Percentiles rank a stretch among this genome's conserved stretches.
These are phyloP conservation scores for Hibiscus mutabilis DNA, from an alignment of 345 rosid species.

Conservation along the genomic window DNA sequence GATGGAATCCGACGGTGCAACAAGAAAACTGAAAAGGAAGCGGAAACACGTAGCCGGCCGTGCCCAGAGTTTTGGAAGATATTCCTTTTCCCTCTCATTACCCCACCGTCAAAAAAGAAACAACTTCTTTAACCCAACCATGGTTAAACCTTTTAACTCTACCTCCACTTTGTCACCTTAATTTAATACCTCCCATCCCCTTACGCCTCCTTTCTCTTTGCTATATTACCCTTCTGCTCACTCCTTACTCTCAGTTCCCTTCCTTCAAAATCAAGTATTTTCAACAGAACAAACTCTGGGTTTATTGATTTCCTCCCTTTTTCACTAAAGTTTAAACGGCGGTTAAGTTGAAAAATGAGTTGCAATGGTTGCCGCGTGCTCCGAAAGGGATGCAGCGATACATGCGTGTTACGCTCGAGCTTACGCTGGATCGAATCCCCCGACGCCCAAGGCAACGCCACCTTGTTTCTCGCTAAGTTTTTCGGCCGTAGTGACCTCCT, in stretches of 20 bases:
- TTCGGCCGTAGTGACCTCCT: constrained; percentile 50
- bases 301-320: neutral
- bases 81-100: constrained; percentile 10
- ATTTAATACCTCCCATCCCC: neutral
- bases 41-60: constrained; percentile 72
- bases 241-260: neutral
- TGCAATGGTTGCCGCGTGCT: constrained; percentile 60
- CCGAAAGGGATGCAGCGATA: constrained; percentile 51
- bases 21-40: constrained; percentile 15
- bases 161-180: neutral
- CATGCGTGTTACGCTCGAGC: constrained; percentile 42
- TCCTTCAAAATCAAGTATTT: neutral
- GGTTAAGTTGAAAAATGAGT: constrained; percentile 30
- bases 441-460: constrained; percentile 52
- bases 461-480: constrained; percentile 54
- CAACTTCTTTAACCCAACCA: constrained; percentile 28
- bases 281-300: neutral
- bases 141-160: constrained; percentile 20
- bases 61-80: constrained; percentile 67
- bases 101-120: neutral
- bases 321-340: neutral
- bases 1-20: constrained; percentile 20
- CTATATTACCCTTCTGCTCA: neutral
- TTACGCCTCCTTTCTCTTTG: neutral
- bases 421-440: constrained; percentile 45